phyloP scores from a whole-genome alignment of 768 basidiomycete species.

The Podaxis mareebaensis region DNA sequence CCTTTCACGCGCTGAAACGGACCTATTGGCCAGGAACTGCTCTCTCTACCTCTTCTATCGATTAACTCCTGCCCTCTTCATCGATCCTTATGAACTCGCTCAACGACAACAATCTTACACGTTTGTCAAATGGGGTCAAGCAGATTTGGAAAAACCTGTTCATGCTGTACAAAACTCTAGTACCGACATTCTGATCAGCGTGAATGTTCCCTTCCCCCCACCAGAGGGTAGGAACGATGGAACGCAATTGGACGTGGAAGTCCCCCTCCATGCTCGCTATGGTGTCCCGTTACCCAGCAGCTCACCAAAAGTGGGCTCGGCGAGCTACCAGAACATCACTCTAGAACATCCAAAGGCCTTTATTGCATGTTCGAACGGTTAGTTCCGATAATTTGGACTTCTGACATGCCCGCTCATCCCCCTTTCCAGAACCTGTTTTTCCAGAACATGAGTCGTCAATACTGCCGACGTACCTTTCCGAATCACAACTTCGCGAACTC shows the following conservation, averaged over 20 bases:
- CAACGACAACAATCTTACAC: slow-evolving; percentile 13
- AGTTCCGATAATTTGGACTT: background rate
- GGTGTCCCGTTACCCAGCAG: background rate
- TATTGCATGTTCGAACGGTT: slow-evolving; percentile 5
- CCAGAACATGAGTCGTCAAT: background rate
- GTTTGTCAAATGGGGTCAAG: slow-evolving; percentile 10
- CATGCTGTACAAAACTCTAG: background rate
- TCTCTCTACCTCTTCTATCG: slow-evolving; percentile 9
- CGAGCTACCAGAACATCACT: background rate
- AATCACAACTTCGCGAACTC: slow-evolving; percentile 6
- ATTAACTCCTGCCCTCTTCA: slow-evolving; percentile 1
- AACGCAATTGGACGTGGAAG: slow-evolving; percentile 1
- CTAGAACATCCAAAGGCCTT: slow-evolving; percentile 5
- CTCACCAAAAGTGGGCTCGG: background rate
- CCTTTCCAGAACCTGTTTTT: background rate
- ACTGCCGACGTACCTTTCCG: slow-evolving; percentile 2
- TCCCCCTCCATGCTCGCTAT: slow-evolving; percentile 14
- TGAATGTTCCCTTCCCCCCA: background rate
- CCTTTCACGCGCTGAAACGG: background rate
- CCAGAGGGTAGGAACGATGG: background rate
- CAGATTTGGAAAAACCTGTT: slow-evolving; percentile 10
- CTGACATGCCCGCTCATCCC: background rate
- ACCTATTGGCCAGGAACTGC: background rate
- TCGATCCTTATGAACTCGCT: slow-evolving; percentile 13
- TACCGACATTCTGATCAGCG: background rate